phyloP scores from a whole-genome alignment of 176 grass and related monocot genomes.

The Dactylis glomerata region DNA sequence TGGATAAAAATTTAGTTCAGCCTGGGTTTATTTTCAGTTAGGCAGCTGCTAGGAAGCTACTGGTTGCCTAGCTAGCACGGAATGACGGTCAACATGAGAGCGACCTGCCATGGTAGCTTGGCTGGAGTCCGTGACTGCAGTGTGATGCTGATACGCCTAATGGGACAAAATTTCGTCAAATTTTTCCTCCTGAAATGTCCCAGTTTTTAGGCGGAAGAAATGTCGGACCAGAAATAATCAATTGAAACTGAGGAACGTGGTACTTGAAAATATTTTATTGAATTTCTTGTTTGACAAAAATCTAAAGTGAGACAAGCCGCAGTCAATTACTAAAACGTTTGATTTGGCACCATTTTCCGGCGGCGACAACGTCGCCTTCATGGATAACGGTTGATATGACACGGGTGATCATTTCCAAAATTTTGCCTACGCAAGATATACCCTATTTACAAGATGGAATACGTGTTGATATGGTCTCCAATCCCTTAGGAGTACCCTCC shows the following conservation, averaged over 20 bases:
- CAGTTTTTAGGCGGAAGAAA: no score
- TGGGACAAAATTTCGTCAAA: neutral
- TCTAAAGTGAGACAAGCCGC: neutral
- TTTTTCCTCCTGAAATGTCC: neutral
- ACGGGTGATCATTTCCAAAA: no score
- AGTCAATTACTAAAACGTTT: neutral
- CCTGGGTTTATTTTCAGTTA: neutral
- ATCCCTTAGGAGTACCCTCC: no score
- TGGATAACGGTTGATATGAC: neutral
- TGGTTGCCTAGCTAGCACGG: neutral
- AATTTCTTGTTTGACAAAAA: neutral
- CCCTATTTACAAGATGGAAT: no score
- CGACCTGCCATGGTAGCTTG: conserved; percentile 6
- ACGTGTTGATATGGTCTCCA: no score
- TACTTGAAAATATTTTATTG: neutral
- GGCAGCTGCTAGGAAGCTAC: neutral
- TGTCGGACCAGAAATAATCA: neutral
- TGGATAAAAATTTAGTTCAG: neutral
- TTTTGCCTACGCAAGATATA: no score
- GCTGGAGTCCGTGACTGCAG: neutral
- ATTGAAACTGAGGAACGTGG: neutral
- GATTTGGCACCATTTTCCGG: neutral
- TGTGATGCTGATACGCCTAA: neutral
- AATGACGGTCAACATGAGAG: conserved; percentile 15
- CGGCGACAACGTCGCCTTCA: neutral